Evolutionary conservation across 2,329 filamentous ascomycete species (phyloP).

Genomic region (Chrysoporthe puriensis): DNA sequence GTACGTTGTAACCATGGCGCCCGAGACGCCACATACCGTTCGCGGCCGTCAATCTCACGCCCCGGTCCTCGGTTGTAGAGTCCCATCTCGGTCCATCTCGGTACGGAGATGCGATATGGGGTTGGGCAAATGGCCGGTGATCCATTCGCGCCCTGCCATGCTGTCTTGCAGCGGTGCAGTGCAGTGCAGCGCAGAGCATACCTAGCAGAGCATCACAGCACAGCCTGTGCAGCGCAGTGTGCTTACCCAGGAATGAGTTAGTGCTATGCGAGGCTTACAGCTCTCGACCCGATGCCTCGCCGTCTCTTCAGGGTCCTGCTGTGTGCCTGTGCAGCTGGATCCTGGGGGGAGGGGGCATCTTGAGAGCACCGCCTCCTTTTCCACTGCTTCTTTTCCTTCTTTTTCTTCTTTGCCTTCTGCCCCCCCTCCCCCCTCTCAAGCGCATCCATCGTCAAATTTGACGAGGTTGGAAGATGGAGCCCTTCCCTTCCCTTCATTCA

Average conservation of each 20-base stretch:
- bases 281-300: no score
- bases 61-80: conserved; percentile 1
- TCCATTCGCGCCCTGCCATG: background rate
- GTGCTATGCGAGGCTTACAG: no score
- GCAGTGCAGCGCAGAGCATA: background rate
- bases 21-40: background rate
- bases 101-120: conserved; percentile 7
- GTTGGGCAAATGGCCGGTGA: background rate
- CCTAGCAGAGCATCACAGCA: no score
- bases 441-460: background rate
- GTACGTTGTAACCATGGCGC: background rate
- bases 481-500: background rate
- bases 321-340: no score
- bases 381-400: background rate
- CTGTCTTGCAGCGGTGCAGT: background rate
- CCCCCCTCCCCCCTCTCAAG: background rate
- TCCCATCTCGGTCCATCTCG: conserved; percentile 9
- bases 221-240: no score
- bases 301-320: background rate
- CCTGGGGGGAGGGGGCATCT: no score
- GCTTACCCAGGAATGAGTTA: no score
- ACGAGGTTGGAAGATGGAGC: conserved; percentile 3
- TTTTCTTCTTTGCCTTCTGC: background rate
- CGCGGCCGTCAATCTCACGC: conserved; percentile 1
- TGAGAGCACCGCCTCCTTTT: background rate